Evolutionary conservation across 2,329 filamentous ascomycete species (phyloP), one percentile per base, ranked within the genome.

Genomic region (Fusarium brachygibbosum): DNA sequence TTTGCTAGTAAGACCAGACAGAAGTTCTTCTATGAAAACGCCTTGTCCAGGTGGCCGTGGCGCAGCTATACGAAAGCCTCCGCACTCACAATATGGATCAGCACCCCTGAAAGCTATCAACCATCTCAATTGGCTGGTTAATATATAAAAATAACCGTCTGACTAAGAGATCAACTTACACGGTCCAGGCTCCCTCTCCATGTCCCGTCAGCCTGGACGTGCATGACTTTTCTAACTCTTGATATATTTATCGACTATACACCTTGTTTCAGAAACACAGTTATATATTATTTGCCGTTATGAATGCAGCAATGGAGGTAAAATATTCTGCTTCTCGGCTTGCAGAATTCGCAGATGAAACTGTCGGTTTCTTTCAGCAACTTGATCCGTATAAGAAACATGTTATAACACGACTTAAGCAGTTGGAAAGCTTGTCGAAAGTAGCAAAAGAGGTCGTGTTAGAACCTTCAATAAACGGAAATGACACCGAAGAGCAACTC

Each of bases 261-360:
- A 6, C 1, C 38, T 4, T 21, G 2, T 14, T 37, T n/a, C n/a
- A n/a, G n/a, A n/a, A n/a, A n/a, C n/a, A n/a, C n/a, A n/a, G n/a
- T n/a, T n/a, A n/a, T n/a, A n/a, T n/a, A n/a, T n/a, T n/a, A n/a
- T n/a, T n/a, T n/a, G n/a, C 6, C 9, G 37, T 0, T 8, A 64
- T 64, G 59, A 25, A 19, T 2, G 17, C n/a, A 17, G n/a, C 32
- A n/a, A 11, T 11, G 5, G 9, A 29, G 2, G 28, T 63, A 13
- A 58, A 38, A 5, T 19, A 16, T 41, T 51, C 59, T 4, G 59
- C 59, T 14, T 49, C 38, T 13, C 59, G 44, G 29, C 32, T 64
- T 14, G 44, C 28, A 12, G 51, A 61, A 31, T 58, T 50, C 23
- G 6, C 9, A 35, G 61, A 64, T 4, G 59, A 64, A 51, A 59